Conservation (phyloP, 2,329 filamentous ascomycete genomes). For the Monilinia vaccinii-corymbosi region DNA sequence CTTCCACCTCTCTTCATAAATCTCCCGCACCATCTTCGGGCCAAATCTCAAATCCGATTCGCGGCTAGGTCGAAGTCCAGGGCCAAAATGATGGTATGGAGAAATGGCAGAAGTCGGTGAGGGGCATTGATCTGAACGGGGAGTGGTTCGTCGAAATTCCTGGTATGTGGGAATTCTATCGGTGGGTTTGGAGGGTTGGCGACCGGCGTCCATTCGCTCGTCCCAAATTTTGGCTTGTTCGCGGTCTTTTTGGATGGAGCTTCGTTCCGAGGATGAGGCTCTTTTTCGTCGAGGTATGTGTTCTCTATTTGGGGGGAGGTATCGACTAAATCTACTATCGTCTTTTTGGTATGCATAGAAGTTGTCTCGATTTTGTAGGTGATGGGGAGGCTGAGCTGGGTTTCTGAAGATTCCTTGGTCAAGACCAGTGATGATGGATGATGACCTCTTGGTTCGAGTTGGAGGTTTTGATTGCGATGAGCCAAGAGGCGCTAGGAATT, state of each 20-base stretch:
- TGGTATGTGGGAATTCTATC: background rate
- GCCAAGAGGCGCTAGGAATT: background rate
- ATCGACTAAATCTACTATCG: background rate
- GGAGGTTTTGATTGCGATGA: background rate
- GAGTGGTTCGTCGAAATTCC: background rate
- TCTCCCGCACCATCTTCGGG: background rate
- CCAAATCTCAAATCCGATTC: background rate
- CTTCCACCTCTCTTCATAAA: background rate
- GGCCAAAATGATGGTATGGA: background rate
- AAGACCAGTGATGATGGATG: background rate
- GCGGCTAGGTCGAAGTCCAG: background rate
- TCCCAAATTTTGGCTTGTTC: background rate
- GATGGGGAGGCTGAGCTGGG: background rate
- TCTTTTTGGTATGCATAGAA: constrained; percentile 1
- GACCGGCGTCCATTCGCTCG: background rate
- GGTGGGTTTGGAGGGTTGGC: background rate
- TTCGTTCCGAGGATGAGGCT: background rate
- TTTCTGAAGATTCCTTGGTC: background rate
- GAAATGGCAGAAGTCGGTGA: background rate
- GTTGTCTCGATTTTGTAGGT: background rate
- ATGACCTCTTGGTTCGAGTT: background rate
- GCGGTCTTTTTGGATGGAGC: background rate
- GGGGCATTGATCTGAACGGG: background rate
- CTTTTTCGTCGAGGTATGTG: background rate
- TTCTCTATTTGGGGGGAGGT: background rate